Conservation (phyloP, 73 alveolate genomes). For the Symbiodinium pilosum region DNA sequence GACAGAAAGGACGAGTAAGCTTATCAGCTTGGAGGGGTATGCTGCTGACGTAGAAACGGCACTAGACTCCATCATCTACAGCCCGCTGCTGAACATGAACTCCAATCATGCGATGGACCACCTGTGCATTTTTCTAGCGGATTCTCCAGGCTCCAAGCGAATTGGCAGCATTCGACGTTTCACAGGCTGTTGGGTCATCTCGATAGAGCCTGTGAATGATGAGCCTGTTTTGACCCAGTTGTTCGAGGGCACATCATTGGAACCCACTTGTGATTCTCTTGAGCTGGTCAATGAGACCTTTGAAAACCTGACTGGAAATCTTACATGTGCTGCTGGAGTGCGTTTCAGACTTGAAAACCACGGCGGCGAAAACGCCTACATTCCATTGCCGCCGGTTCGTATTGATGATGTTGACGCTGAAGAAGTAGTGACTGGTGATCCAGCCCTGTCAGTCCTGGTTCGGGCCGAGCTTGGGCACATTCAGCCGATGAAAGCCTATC, state of each 20-base stretch:
- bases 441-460: background rate
- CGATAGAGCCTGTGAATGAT: constrained; percentile 1
- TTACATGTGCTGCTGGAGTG: background rate
- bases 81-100: constrained; percentile 10
- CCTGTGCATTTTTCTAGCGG: constrained; percentile 36
- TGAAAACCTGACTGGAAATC: background rate
- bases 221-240: background rate
- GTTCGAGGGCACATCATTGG: background rate
- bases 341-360: background rate
- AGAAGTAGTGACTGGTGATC: background rate
- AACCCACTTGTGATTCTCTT: background rate
- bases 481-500: background rate
- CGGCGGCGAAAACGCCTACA: background rate
- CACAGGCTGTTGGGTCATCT: constrained; percentile 76
- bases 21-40: constrained; percentile 35
- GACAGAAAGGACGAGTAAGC: background rate
- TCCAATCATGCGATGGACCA: constrained; percentile 46
- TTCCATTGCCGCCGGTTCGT: background rate
- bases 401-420: background rate
- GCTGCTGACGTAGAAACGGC: constrained; percentile 20
- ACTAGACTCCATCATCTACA: constrained; percentile 24
- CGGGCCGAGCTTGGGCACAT: background rate
- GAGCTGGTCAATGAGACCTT: background rate
- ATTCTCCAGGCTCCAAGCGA: constrained; percentile 4
- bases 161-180: background rate